phyloP scores from a whole-genome alignment of 495 filamentous ascomycete species.

The Aspergillus nanangensis region DNA sequence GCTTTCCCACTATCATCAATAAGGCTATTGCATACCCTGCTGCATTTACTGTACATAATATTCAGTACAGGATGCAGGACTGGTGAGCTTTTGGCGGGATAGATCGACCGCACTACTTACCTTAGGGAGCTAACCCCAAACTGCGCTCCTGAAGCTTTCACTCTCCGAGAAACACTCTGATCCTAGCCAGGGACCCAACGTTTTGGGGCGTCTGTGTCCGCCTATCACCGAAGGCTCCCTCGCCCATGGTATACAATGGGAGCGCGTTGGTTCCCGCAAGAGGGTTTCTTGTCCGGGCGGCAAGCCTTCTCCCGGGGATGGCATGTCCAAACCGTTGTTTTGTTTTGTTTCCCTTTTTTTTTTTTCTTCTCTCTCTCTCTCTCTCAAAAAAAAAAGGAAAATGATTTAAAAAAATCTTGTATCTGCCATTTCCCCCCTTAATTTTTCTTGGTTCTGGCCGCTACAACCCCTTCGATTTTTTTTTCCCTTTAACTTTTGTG shows the following conservation, averaged over 20 bases:
- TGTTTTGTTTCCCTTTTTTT: not conserved
- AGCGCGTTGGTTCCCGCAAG: conserved; percentile 13
- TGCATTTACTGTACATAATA: not conserved
- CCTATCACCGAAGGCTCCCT: conserved; percentile 22
- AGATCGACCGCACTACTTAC: conserved; percentile 18
- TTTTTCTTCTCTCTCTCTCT: no score
- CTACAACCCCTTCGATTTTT: not conserved
- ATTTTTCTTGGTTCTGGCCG: not conserved
- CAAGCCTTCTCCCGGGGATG: conserved; percentile 14
- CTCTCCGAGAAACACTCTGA: conserved; percentile 10
- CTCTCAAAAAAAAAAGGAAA: no score
- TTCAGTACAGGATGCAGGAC: not conserved
- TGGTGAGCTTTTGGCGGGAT: conserved; percentile 11
- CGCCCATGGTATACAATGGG: conserved; percentile 9
- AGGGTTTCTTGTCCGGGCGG: conserved; percentile 13
- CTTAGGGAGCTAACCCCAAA: conserved; percentile 22
- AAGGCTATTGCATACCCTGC: conserved; percentile 17
- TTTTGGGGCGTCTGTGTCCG: conserved; percentile 20
- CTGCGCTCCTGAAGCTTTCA: conserved; percentile 21
- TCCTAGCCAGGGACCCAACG: conserved; percentile 25
- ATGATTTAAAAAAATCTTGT: not conserved
- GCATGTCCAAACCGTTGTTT: not conserved
- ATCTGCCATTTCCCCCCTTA: not conserved
- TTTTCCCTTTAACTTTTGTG: conserved; percentile 7
- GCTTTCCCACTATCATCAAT: conserved; percentile 22